Conservation (phyloP, 306 rosid genomes). For the Medicago arabica region DNA sequence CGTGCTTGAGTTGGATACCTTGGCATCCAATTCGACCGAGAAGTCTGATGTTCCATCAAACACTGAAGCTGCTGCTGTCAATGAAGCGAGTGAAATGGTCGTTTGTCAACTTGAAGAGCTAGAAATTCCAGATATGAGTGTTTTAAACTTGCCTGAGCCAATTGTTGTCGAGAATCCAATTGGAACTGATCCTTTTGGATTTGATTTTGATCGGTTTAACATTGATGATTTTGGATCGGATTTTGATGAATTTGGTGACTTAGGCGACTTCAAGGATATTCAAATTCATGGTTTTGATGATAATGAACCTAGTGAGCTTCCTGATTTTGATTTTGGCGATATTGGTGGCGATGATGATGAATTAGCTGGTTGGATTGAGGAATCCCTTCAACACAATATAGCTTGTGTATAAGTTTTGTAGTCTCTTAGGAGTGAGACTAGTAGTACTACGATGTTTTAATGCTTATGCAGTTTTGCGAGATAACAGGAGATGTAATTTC, state of each 20-base stretch:
- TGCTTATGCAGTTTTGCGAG: no score
- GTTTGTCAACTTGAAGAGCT: conserved; percentile 37
- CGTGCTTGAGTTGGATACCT: conserved; percentile 64
- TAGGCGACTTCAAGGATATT: conserved; percentile 42
- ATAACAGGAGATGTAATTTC: neutral
- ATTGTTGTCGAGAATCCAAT: conserved; percentile 25
- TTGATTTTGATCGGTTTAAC: conserved; percentile 47
- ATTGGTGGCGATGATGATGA: conserved; percentile 59
- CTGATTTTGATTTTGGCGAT: conserved; percentile 64
- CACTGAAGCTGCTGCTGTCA: neutral
- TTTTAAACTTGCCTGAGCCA: conserved; percentile 33
- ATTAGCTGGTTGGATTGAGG: conserved; percentile 70
- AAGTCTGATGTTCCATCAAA: no score
- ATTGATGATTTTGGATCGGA: conserved; percentile 49
- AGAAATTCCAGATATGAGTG: conserved; percentile 60
- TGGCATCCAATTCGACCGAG: conserved; percentile 39
- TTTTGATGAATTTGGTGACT: conserved; percentile 43
- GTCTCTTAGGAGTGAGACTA: conserved; percentile 47
- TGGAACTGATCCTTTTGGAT: conserved; percentile 36
- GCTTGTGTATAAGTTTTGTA: conserved; percentile 67
- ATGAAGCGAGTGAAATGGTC: conserved; percentile 27
- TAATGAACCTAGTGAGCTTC: conserved; percentile 64
- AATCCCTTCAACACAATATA: conserved; percentile 54
- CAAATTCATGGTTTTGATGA: conserved; percentile 55
- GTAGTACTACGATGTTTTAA: no score